Base-by-base conservation (phyloP, 768 basidiomycete genomes). In the Sistotremastrum niveocremeum region DNA sequence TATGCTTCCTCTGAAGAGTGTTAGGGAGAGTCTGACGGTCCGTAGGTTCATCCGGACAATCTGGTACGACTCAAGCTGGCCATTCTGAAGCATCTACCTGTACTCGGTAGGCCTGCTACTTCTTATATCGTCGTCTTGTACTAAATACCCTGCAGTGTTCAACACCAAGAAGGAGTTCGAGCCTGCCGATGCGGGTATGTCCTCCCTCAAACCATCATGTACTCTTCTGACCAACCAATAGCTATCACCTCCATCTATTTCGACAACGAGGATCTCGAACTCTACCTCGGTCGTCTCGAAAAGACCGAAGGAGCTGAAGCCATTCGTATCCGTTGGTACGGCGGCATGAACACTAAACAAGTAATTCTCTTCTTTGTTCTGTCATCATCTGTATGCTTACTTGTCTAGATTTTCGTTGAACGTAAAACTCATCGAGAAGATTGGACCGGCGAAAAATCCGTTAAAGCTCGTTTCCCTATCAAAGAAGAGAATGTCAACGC, bases 301-400 rank as follows among this genome's bases (percentile, higher is more conserved):
- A 99, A 99, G 72, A 95, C 91, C 0, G 95, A 98, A 65, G 95
- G 95, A 3, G 95, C 95, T 2, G 90, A 99, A 62, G 95, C 95
- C 10, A 75, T 99, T 48, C 88, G 95, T 40, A 66, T 99, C 49
- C 77, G 95, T 34, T 98, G 95, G 95, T 99, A 99, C 57, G 95
- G 95, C 7, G 91, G 89, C 58, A 76, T 78, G 47, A 72, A 77
- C 48, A 76, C 73, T 43, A 89, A 84, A 59, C 86, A 81, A 8
- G 88, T 87, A 48, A 53, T 77, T 64, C 6, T 37, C 12, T 6
- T 28, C 45, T 39, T 4, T 43, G 3, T 41, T 31, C 11, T 31
- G 32, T 8, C 2, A n/a, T 30, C 7, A 42, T 44, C 32, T 37
- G 28, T 42, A 37, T 34, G 50, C 51, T 29, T 35, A 41, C 33